Evolutionary conservation across 2,329 filamentous ascomycete species (phyloP).

Genomic region (Pestalotiopsis sp.): DNA sequence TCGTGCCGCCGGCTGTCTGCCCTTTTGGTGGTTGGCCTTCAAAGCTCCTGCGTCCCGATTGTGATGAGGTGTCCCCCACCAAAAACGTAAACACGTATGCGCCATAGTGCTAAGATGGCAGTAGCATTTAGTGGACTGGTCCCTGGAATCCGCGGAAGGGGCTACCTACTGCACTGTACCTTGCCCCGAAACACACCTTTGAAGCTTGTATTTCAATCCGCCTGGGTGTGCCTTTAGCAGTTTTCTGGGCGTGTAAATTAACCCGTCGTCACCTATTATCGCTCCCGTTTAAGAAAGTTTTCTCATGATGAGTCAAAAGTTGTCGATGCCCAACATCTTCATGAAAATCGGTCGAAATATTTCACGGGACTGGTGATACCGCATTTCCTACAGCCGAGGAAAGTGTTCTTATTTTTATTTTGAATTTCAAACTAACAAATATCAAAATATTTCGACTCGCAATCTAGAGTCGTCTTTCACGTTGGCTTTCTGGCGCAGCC

Average conservation of each 20-base stretch:
- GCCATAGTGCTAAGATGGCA: not conserved
- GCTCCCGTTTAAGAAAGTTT: constrained; percentile 8
- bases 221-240: constrained; percentile 6
- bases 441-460: not conserved
- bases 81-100: not conserved
- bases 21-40: not conserved
- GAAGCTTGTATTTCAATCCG: not conserved
- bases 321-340: constrained; percentile 3
- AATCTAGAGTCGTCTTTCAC: constrained; percentile 20
- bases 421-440: not conserved
- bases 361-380: not conserved
- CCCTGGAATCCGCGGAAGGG: constrained; percentile 5
- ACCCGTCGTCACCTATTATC: constrained; percentile 7
- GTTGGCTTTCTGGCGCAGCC: constrained; percentile 27
- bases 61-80: constrained; percentile 1
- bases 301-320: constrained; percentile 23
- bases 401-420: not conserved
- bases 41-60: not conserved
- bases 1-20: not conserved
- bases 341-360: not conserved
- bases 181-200: not conserved
- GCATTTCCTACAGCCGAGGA: not conserved
- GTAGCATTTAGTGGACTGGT: constrained; percentile 14
- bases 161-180: not conserved
- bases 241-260: constrained; percentile 3